Evolutionary conservation across 768 basidiomycete genomes (phyloP), one percentile per base, ranked within the genome.

Genomic region (Pilatotrama ljubarskyi): DNA sequence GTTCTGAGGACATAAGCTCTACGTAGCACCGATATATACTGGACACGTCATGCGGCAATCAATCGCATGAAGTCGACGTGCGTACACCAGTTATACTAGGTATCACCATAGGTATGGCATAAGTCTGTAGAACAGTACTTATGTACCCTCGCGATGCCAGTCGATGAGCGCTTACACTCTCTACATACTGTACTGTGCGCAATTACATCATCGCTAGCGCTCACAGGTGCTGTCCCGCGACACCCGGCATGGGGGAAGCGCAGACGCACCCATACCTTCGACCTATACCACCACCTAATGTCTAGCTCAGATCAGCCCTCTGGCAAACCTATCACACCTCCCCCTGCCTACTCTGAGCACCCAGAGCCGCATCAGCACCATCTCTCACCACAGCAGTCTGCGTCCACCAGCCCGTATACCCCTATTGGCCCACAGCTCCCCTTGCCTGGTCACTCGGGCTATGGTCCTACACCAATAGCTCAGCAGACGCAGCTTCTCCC

Each of bases 391-490:
- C 37, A 51, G 29, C 61, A 63, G 51, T 47, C 47, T 14, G 24
- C 64, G 22, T 56, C 63, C 20, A 44, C 56, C 29, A 62, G 60
- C 48, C 43, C 57, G 20, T 24, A 51, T 11, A 59, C 48, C 43
- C 44, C 60, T 29, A 35, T 44, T 14, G 52, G 41, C 52, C 24
- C 42, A 32, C 58, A 38, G 37, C 59, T 53, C 49, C 47, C 62
- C 18, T 67, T 65, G 52, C 60, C 63, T 15, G 55, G 62, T 14
- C 66, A 67, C 37, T 46, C 59, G 2, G 57, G 48, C 38, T 73
- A 71, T 47, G 79, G 79, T 14, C 79, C 80, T 0, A 80, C 79
- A 24, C 78, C 79, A 25, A 70, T 80, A 17, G 55, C 68, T 36
- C 72, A 75, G 54, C 71, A 75, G 56, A 65, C 73, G 52, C 66